Evolutionary conservation across 225 moss, liverwort and hornwort genomes (phyloP), one percentile per base, ranked within the genome.

Genomic region (Anthoceros angustus): DNA sequence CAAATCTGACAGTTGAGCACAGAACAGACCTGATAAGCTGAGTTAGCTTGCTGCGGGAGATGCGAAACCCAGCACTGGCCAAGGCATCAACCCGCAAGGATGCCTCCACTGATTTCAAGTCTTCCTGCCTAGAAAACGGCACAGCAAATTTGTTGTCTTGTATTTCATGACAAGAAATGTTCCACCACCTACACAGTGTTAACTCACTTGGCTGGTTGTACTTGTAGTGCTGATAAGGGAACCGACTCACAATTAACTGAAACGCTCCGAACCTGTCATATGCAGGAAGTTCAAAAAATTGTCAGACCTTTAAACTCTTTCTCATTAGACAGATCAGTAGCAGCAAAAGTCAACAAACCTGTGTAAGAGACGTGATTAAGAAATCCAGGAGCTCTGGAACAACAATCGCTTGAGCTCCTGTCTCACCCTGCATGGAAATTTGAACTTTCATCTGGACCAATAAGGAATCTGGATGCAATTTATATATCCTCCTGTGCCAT

Each of bases 51-150:
- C 86, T 87, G 39, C 98, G 92, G 23, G 98, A 98, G 78, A 98
- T 87, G n/a, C 81, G 84, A 74, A 98, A 98, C 42, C 98, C 98
- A 65, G 98, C 98, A 82, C 98, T 98, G 15, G 98, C 86, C 63
- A 98, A 74, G 9, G 98, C 98, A 82, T 98, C 98, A 43, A 98
- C 87, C 6, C 98, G 86, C 63, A 98, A 74, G 23, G 92, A 98
- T 61, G 92, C 89, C 73, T 98, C 98, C 68, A 98, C 84, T 21
- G 98, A 84, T 50, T 81, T 85, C 43, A 92, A 79, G 41, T 72
- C 74, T 66, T 89, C 92, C 77, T 89, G 80, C 66, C 90, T 93
- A 61, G 0, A 7, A 67, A 0, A 48, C 16, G 21, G 14, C 43
- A 32, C 18, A 9, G 55, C 39, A 50, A 70, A 1, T 4, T 32